Evolutionary conservation across 345 rosid genomes (phyloP).

Genomic region (Alliaria petiolata): DNA sequence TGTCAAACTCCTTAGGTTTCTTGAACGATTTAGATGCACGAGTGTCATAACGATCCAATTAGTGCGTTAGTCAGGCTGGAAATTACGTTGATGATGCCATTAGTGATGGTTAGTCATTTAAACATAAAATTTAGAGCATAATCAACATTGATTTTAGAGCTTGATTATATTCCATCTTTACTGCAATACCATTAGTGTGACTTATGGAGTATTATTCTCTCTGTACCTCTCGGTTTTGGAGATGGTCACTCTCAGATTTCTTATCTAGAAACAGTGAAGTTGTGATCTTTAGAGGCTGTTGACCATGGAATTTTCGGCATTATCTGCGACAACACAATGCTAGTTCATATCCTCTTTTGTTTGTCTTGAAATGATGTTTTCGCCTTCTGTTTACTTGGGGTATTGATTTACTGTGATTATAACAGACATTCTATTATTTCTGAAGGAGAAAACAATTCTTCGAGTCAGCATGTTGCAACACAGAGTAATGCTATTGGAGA

Average conservation of each 20-base stretch:
- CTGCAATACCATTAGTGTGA: background rate
- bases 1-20: background rate
- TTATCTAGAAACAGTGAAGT: no score
- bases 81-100: background rate
- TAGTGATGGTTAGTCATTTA: background rate
- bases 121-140: no score
- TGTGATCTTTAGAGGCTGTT: background rate
- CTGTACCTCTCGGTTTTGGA: background rate
- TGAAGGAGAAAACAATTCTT: conserved; percentile 38
- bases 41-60: background rate
- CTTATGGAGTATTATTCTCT: no score
- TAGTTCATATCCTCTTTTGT: background rate
- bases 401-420: background rate
- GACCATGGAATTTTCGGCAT: background rate
- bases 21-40: background rate
- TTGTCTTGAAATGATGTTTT: background rate
- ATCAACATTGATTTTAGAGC: background rate
- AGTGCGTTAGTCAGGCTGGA: background rate
- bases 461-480: conserved; percentile 37
- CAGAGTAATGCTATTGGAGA: conserved; percentile 39
- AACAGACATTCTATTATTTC: conserved; percentile 18
- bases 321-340: background rate
- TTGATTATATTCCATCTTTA: no score
- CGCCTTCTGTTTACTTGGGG: background rate
- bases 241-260: no score